Base-by-base conservation (phyloP, 345 rosid species). In the Euphorbia pulcherrima region DNA sequence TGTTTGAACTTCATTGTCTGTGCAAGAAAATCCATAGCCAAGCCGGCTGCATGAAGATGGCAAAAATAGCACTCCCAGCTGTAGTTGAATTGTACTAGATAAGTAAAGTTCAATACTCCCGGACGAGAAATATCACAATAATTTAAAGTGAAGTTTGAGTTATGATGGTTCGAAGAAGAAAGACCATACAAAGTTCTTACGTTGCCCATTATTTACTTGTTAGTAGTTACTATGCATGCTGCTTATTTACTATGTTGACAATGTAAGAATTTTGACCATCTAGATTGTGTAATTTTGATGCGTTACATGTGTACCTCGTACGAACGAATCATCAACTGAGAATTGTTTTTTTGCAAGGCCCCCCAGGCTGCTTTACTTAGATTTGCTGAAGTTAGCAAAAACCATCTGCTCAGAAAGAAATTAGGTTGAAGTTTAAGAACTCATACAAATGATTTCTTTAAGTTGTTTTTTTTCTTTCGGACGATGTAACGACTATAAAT, bases 331-430 rank as follows among this genome's bases (percentile, higher is more conserved):
- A 91, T 94, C 77, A 94, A 79, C 78, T 94, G 99, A 44, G 97
- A 86, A 73, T 85, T 86, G 70, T 88, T 94, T 82, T 91, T 94
- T 78, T 94, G 97, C 55, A 91, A 84, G 65, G 95, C 88, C 69
- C 97, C 99, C 99, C 97, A 91, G 17, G 99, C 96, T 59, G 97
- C 96, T 86, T 91, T 94, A 81, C 99, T 91, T 57, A 94, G 99
- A 74, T 94, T 91, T 62, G 97, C 73, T 20, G 97, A 94, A 76
- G 95, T 94, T 68, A 91, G 77, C 86, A 91, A 72, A 63, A 94
- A 83, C 97, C 97, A 94, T 62, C 97, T 88, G 84, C 62, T 52
- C 35, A 50, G 46, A 66, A 53, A 8, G 35, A 55, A 52, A 77
- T 28, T 0, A 56, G 37, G 16, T 63, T 46, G 33, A 60, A 37